Conservation (phyloP, 2,329 filamentous ascomycete species). For the Acrocalymma vagum region DNA sequence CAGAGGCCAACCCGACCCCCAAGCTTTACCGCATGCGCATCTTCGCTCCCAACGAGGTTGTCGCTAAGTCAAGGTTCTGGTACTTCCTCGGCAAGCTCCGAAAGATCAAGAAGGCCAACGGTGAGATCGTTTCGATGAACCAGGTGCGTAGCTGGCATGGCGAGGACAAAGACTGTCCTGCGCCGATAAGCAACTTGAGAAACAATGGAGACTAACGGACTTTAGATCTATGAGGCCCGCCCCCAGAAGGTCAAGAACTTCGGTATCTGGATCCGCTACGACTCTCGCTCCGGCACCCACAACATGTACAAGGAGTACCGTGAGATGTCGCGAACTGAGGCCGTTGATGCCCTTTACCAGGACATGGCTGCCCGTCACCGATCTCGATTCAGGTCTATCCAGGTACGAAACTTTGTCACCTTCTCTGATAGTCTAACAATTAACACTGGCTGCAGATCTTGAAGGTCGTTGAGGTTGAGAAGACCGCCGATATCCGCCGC, state of each 20-base stretch:
- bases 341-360: slow-evolving; percentile 96
- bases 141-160: slow-evolving; percentile 69
- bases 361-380: slow-evolving; percentile 99
- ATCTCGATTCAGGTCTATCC: slow-evolving; percentile 96
- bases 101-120: slow-evolving; percentile 99
- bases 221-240: slow-evolving; percentile 96
- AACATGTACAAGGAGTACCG: slow-evolving; percentile 99
- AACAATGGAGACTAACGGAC: slow-evolving; percentile 19
- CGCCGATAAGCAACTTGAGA: neutral
- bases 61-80: slow-evolving; percentile 99
- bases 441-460: slow-evolving; percentile 73
- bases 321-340: slow-evolving; percentile 95
- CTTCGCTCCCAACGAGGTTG: slow-evolving; percentile 96
- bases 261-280: slow-evolving; percentile 99
- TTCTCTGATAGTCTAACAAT: slow-evolving; percentile 1
- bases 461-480: slow-evolving; percentile 97
- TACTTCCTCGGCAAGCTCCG: slow-evolving; percentile 99
- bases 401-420: slow-evolving; percentile 71
- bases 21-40: slow-evolving; percentile 99
- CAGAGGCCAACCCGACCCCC: slow-evolving; percentile 94
- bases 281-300: slow-evolving; percentile 99
- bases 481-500: slow-evolving; percentile 92
- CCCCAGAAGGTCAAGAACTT: slow-evolving; percentile 99
- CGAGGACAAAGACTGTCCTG: neutral
- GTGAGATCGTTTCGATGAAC: slow-evolving; percentile 98